Evolutionary conservation across 495 filamentous ascomycete genomes (phyloP).

Genomic region (Pseudevernia furfuracea): DNA sequence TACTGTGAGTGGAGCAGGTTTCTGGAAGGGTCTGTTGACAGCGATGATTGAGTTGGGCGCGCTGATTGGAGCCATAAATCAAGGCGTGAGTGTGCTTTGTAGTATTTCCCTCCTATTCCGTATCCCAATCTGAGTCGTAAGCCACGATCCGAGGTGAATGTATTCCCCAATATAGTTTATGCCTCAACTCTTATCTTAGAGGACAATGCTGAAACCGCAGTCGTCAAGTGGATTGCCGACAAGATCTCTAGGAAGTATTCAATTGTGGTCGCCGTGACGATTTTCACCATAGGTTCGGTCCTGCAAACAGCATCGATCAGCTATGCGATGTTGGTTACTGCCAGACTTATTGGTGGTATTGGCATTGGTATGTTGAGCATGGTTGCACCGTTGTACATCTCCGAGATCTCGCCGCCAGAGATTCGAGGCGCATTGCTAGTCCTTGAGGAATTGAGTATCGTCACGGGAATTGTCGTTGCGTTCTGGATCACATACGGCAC

Average conservation of each 20-base stretch:
- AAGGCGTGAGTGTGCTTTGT: slow-evolving; percentile 31
- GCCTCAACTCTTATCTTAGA: background rate
- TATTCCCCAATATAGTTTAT: background rate
- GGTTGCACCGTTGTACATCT: slow-evolving; percentile 50
- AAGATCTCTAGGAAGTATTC: slow-evolving; percentile 50
- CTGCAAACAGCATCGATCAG: slow-evolving; percentile 49
- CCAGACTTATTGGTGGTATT: slow-evolving; percentile 52
- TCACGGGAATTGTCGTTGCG: slow-evolving; percentile 48
- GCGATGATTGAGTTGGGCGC: slow-evolving; percentile 56
- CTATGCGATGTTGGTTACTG: slow-evolving; percentile 52
- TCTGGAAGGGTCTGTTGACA: slow-evolving; percentile 53
- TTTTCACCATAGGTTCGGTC: slow-evolving; percentile 49
- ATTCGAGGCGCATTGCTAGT: slow-evolving; percentile 46
- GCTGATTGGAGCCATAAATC: slow-evolving; percentile 47
- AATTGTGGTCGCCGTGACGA: slow-evolving; percentile 46
- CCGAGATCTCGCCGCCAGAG: slow-evolving; percentile 50
- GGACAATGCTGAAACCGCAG: background rate
- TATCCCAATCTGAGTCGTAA: background rate
- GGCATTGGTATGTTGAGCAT: slow-evolving; percentile 53
- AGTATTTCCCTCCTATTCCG: too few relatives aligned
- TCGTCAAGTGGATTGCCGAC: slow-evolving; percentile 44
- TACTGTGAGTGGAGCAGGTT: slow-evolving; percentile 39
- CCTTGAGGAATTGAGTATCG: slow-evolving; percentile 49
- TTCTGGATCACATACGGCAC: slow-evolving; percentile 54
- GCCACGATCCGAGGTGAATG: background rate